Percentiles rank a stretch among this genome's conserved stretches.
Conservation (phyloP, 1,139 yeast species). For the Kodamaea ohmeri region DNA sequence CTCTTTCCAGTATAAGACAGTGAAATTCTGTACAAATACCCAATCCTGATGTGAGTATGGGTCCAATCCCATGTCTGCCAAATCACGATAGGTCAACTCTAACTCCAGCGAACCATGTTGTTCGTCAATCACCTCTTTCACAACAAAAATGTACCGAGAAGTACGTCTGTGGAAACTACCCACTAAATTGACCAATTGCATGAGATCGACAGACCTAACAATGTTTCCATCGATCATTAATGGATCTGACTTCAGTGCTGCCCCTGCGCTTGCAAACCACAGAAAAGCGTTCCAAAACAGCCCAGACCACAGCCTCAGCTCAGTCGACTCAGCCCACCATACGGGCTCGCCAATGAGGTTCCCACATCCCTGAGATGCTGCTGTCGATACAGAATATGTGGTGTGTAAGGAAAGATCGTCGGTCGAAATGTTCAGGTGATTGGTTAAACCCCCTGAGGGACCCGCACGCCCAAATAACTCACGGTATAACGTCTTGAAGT, state of each 20-base stretch:
- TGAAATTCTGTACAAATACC: slow-evolving; percentile 53
- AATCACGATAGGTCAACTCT: slow-evolving; percentile 53
- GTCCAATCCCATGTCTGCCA: slow-evolving; percentile 72
- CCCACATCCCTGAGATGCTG: slow-evolving; percentile 7
- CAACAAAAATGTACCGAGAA: slow-evolving; percentile 39
- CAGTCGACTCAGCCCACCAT: slow-evolving; percentile 50
- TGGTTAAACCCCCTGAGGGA: slow-evolving; percentile 11
- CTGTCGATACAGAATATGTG: slow-evolving; percentile 17
- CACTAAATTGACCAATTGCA: slow-evolving; percentile 38
- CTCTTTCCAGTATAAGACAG: slow-evolving; percentile 54
- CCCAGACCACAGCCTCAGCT: slow-evolving; percentile 61
- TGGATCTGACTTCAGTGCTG: slow-evolving; percentile 6
- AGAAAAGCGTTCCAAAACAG: slow-evolving; percentile 68
- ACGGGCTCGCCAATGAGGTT: slow-evolving; percentile 29
- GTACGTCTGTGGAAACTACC: slow-evolving; percentile 59
- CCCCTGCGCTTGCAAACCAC: slow-evolving; percentile 87
- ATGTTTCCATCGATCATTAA: not conserved
- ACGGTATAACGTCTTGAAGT: slow-evolving; percentile 35
- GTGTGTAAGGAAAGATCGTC: slow-evolving; percentile 25
- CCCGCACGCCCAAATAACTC: slow-evolving; percentile 19
- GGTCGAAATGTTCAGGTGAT: slow-evolving; percentile 16
- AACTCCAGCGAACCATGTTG: slow-evolving; percentile 22
- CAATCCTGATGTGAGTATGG: slow-evolving; percentile 61
- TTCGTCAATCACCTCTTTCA: slow-evolving; percentile 38
- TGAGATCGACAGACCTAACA: slow-evolving; percentile 14